Percentiles rank a stretch among this genome's conserved stretches.
These are phyloP conservation scores for Microstegium vimineum DNA, from an alignment of 176 grass and related monocot species.

Conservation along the genomic window DNA sequence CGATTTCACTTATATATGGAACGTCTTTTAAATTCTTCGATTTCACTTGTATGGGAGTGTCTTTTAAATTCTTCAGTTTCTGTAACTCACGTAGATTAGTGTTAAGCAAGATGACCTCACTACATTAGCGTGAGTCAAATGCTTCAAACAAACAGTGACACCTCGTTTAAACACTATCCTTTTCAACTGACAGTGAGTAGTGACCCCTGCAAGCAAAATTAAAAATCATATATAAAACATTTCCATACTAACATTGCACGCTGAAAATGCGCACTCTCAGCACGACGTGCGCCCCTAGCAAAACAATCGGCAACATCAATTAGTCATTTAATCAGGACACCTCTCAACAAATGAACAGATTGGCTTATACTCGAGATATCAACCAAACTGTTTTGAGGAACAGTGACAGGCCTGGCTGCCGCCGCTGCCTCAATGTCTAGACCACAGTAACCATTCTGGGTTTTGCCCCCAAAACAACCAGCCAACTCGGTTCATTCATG, in stretches of 20 bases:
- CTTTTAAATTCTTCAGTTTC: no score
- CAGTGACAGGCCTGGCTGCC: not conserved
- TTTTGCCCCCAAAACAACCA: conserved; percentile 17
- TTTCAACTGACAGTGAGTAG: not conserved
- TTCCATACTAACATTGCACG: not conserved
- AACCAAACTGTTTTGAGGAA: conserved; percentile 13
- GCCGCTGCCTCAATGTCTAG: not conserved
- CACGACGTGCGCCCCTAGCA: not conserved
- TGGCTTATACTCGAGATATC: not conserved
- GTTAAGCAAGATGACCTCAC: no score
- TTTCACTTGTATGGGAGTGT: no score
- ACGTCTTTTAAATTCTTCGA: no score
- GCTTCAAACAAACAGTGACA: not conserved
- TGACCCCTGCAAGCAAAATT: not conserved
- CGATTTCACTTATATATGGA: no score
- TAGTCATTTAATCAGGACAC: not conserved
- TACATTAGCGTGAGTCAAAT: no score
- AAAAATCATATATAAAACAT: not conserved
- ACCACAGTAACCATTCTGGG: not conserved
- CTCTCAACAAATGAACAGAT: not conserved
- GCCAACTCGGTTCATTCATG: conserved; percentile 39
- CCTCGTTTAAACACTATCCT: no score
- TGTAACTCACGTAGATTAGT: no score
- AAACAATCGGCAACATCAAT: not conserved
- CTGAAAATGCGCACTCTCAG: not conserved